Base-by-base conservation (phyloP, 2,329 filamentous ascomycete genomes). In the Arthrobotrys iridis region DNA sequence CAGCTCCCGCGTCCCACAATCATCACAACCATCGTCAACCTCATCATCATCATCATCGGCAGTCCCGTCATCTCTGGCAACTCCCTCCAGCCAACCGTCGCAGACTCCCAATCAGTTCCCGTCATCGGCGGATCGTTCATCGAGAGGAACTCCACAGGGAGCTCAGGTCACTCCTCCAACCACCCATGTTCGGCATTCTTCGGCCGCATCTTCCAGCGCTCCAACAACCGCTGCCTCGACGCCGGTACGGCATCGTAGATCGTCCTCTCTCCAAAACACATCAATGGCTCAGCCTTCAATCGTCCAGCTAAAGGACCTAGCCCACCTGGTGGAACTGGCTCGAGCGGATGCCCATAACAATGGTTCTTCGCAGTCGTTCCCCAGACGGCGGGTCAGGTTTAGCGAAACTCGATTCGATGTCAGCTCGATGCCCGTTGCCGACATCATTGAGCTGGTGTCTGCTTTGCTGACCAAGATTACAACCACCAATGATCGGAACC, bases 401-500 rank as follows among this genome's bases (percentile, higher is more conserved):
- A 81, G 60, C 78, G 70, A 85, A 62, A 86, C 87, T 65, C 87
- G 89, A 81, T 99, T 97, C 82, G 95, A 98, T 82, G 97, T 99
- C 79, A 97, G 93, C 83, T 91, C 89, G 62, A 98, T 99, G 94
- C 95, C 95, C 60, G 96, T 98, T 65, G 89, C 91, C 78, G 94
- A 99, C 81, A 92, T 99, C 79, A 99, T 99, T 81, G 94, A 98
- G 83, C 98, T 99, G 95, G 95, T 99, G 2, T 95, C 95, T 3
- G 95, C 93, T 4, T 87, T 99, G 22, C 85, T 99, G 77, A 97
- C 94, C 67, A 98, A 98, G 82, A 99, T 99, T 79, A 98, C 95
- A 4, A 93, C 92, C 2, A 97, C 94, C 68, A 99, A 99, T 81
- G 95, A 99, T 81, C 85, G 90, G 59, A 93, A 98, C 81, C 94